Evolutionary conservation across 129 eudicot genomes (phyloP), one percentile per base, ranked within the genome.

Genomic region (Flaveria trinervia): DNA sequence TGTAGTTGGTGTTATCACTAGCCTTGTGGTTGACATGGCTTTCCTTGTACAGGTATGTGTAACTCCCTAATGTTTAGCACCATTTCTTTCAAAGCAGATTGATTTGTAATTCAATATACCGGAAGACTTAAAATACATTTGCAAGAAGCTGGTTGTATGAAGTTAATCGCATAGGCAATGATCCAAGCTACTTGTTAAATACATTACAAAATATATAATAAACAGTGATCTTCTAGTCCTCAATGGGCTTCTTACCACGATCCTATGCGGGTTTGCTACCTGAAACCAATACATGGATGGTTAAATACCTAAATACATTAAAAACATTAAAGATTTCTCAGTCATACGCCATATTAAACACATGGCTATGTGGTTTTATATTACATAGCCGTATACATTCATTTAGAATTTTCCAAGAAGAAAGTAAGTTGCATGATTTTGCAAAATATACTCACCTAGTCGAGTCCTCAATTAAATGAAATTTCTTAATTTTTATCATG

Each of bases 11-110:
- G 99, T 89, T 26, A 89, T 94, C 71, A 94, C 99, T 50, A 84
- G 96, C 67, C 90, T 94, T 72, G 99, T 94, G 45, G 99, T 94
- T 70, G 99, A 94, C 82, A 94, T 94, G 99, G 99, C 99, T 84
- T 94, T 94, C 85, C 96, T 94, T 78, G 85, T 94, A 68, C 99
- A 94, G 99, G 99, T 94, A 86, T 65, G 70, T 60, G 43, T 61
- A 61, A 61, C n/a, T 1, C 44, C 18, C 68, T 61, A 26, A 61
- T 23, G 6, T 28, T 61, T 5, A 61, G 43, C 18, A 61, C 39
- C 44, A 4, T 61, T 61, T 25, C 9, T 61, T 26, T 6, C 28
- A 61, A 61, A 25, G 18, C 28, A 5, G 0, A 9, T 28, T 25
- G 43, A 61, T 41, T 41, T 61, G 28, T 61, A 26, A 61, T 25